phyloP scores from a whole-genome alignment of 345 rosid genomes.

The Syzygium aromaticum region DNA sequence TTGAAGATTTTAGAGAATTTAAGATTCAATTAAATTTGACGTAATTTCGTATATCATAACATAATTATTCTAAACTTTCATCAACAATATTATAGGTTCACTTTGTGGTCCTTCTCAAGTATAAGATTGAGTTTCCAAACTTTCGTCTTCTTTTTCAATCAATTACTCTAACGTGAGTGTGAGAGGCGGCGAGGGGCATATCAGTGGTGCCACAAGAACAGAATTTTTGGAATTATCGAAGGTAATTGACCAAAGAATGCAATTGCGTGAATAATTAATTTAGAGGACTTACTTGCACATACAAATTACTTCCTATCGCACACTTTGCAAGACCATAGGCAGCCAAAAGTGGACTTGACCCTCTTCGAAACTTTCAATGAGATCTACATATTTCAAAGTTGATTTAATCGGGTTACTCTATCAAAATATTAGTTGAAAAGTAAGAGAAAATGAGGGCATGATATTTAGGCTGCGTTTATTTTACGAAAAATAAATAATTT shows the following conservation, averaged over 20 bases:
- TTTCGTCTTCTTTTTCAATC: neutral
- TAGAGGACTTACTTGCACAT: neutral
- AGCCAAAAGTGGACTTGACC: neutral
- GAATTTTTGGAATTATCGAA: neutral
- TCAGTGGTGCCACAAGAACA: neutral
- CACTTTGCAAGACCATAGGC: neutral
- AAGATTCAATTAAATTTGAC: neutral
- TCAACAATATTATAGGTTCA: neutral
- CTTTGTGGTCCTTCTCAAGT: neutral
- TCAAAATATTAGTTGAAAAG: neutral
- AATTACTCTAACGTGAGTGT: neutral
- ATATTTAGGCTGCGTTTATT: neutral
- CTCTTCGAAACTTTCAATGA: neutral
- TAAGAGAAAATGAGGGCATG: neutral
- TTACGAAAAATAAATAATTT: neutral
- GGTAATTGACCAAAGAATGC: neutral
- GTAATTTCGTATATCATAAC: neutral
- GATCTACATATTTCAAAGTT: too few species aligned
- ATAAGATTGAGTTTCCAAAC: neutral
- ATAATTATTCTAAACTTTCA: neutral
- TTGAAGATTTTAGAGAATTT: neutral
- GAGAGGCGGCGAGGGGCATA: neutral
- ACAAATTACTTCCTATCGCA: neutral
- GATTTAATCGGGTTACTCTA: neutral
- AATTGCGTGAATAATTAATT: neutral